Conservation (phyloP, 73 alveolate genomes). For the Effrenium voratum region DNA sequence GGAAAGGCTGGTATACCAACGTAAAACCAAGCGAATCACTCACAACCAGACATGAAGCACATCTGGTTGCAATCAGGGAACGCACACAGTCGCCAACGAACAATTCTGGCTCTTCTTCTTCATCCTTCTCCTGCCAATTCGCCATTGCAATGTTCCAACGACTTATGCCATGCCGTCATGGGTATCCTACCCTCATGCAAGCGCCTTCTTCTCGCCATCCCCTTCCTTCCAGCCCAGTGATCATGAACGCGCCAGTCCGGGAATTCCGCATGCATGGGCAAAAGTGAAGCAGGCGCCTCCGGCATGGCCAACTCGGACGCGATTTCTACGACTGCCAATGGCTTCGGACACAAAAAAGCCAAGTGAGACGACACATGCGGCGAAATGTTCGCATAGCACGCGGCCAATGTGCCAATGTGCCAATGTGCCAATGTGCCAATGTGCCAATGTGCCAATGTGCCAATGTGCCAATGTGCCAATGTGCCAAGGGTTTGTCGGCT, state of each 20-base stretch:
- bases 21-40: no score
- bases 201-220: constrained; percentile 69
- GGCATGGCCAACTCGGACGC: no score
- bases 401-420: not conserved
- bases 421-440: not conserved
- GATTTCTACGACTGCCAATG: not conserved
- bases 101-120: constrained; percentile 74
- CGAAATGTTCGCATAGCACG: not conserved
- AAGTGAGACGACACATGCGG: not conserved
- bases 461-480: not conserved
- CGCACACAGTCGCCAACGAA: constrained; percentile 90
- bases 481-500: not conserved
- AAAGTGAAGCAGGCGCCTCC: no score
- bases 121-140: constrained; percentile 58
- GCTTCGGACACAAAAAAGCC: not conserved
- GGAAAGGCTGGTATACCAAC: no score
- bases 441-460: not conserved
- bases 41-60: not conserved
- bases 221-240: constrained; percentile 15
- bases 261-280: not conserved
- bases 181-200: not conserved
- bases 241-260: not conserved
- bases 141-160: not conserved
- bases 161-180: not conserved
- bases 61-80: constrained; percentile 23